Base-by-base conservation (phyloP, 768 basidiomycete genomes). In the Mycena leptocephala region DNA sequence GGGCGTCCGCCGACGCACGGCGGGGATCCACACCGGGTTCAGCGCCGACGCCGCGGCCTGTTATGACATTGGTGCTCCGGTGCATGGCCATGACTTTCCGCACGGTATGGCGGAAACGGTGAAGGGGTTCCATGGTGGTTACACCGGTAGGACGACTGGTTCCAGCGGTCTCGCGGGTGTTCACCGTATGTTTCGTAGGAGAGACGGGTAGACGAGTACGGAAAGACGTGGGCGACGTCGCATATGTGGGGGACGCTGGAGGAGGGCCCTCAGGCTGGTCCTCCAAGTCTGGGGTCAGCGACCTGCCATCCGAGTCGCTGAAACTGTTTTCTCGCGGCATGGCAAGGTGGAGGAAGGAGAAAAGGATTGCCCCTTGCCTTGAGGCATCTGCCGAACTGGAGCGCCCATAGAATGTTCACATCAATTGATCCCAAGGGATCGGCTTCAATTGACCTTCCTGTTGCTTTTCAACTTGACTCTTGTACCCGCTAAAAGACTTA, bases 11-110 rank as follows among this genome's bases (percentile, higher is more conserved):
- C 56, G 90, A 89, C 3, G 88, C 86, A 20, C 92, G 89, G 33
- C 93, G 90, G 26, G 93, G 92, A 83, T 95, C 92, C 35, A 94
- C 85, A 75, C 94, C 94, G 14, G 93, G 94, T 80, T 95, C 94
- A 18, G 92, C 94, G 24, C 94, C 94, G 37, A 91, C 82, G 41
- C 86, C 83, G 3, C 85, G 84, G 16, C 83, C 80, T 16, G 78
- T 70, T 80, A 85, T 16, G 81, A 86, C 70, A 2, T 81, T 82
- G 28, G 91, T 88, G 41, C 91, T 89, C 22, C 90, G 90, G 74
- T 88, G 88, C 86, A 95, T 88, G 11, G 90, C 86, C 67, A 95
- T 93, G 56, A 94, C 88, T 82, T 91, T 93, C 70, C 88, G 89
- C 43, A 90, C 93, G 0, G 89, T 86, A 1, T 87, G 80, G 18